Evolutionary conservation across 768 basidiomycete genomes (phyloP), one percentile per base, ranked within the genome.

Genomic region (Suillus subluteus): DNA sequence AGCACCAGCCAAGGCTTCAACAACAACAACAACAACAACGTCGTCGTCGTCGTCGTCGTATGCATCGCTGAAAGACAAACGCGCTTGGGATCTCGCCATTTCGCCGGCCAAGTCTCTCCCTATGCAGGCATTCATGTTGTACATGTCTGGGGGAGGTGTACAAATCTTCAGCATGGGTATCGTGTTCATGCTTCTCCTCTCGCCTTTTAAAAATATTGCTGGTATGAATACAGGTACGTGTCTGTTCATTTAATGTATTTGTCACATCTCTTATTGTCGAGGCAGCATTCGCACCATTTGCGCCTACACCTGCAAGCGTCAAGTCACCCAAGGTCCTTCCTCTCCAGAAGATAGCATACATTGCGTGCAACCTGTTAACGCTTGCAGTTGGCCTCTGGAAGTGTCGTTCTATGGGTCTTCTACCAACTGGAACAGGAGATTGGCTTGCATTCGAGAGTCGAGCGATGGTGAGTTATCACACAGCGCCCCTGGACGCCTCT

Each of bases 41-140:
- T n/a, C 43, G 8, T 78, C 83, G 0, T 46, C 44, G 21, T 46
- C 43, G 8, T 78, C 84, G 6, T 86, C 87, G 4, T 88, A 92
- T 70, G 86, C 90, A 68, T 76, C 79, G 30, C 81, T 95, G 67
- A 94, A 94, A 74, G 86, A 87, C 69, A 89, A 86, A 72, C 88
- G 92, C 35, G 94, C 94, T 52, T 94, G 94, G 91, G 93, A 95
- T 68, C 82, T 93, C 50, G 94, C 94, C 46, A 85, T 90, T 59
- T 82, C 87, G 4, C 96, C 96, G 1, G 94, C 92, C 41, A 98
- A 98, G 78, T 88, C 89, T 16, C 84, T 98, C 35, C 96, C 96
- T 4, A 98, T 98, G 96, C 95, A 98, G 74, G 95, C 91, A 6
- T 92, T 98, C 81, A 98, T 98, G 96, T 84, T 98, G 41, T 98